Base-by-base conservation (phyloP, 169 alveolate genomes). In the Eimeria maxima region DNA sequence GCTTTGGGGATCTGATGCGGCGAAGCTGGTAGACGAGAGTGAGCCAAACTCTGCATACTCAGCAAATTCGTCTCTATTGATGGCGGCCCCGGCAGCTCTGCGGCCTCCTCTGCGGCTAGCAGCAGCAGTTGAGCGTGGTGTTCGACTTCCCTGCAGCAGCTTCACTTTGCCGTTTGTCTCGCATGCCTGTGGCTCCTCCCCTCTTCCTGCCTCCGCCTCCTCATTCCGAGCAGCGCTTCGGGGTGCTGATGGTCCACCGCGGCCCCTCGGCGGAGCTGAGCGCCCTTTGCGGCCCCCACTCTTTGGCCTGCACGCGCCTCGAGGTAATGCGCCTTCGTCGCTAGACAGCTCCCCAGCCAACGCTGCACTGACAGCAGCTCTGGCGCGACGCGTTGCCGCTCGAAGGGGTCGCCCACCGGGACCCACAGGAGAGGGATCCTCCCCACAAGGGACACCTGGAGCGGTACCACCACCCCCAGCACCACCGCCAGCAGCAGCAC, bases 351-450 rank as follows among this genome's bases (percentile, higher is more conserved):
- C 92, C n/a, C 29, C 92, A 57, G 92, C 63, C 4, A 84, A 38
- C 1, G 92, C 76, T 13, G 92, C 92, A 33, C 63, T 53, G 47
- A 84, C 92, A 18, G 92, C 92, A 55, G 92, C 76, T n/a, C 92
- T 27, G 27, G 78, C 92, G 20, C 92, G 73, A 57, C 78, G 50
- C 33, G 92, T 57, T 29, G 92, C 92, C 4, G 92, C 92, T 10
- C 92, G 92, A 27, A 53, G 76, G 38, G 92, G 92, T 1, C 92
- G 92, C 57, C 78, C 55, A 13, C 78, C 73, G 20, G 57, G 90
- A 8, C 69, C 90, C 50, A 81, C 11, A 4, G 42, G 6, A n/a
- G 47, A 73, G n/a, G 65, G 10, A 16, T 81, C 71, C 24, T 81
- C 47, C 33, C 42, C 73, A 4, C 7, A 6, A 81, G 69, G 2